phyloP scores from a whole-genome alignment of 2,329 filamentous ascomycete genomes.

The Aspergillus proliferans region DNA sequence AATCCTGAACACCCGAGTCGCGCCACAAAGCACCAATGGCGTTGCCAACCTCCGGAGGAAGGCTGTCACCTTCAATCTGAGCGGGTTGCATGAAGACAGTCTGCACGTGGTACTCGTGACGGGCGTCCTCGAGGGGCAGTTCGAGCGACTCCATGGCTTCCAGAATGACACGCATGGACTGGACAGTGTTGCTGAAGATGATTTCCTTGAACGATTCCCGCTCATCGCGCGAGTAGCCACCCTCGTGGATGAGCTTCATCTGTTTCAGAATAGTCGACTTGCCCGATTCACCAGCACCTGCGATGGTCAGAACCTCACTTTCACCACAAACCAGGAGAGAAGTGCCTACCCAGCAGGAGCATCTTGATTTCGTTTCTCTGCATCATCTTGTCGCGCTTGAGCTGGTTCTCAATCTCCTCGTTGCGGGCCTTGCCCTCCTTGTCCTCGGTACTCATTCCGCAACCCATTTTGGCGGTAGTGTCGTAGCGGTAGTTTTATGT shows the following conservation, averaged over 20 bases:
- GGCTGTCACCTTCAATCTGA: conserved; percentile 89
- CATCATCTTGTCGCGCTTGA: conserved; percentile 98
- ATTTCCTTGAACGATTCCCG: conserved; percentile 66
- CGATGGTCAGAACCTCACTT: conserved; percentile 8
- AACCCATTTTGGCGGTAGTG: conserved; percentile 75
- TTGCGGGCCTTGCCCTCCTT: conserved; percentile 99
- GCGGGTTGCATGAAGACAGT: conserved; percentile 98
- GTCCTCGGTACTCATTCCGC: conserved; percentile 99
- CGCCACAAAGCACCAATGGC: conserved; percentile 92
- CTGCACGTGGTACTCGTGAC: conserved; percentile 95
- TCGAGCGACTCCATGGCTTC: conserved; percentile 64
- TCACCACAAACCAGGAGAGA: not conserved
- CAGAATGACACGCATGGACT: conserved; percentile 64
- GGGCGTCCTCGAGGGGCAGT: conserved; percentile 81
- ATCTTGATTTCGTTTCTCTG: conserved; percentile 99
- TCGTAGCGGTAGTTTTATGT: not conserved
- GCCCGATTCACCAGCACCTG: conserved; percentile 95
- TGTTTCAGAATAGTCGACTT: conserved; percentile 94
- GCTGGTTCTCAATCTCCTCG: conserved; percentile 99
- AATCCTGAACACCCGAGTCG: conserved; percentile 85
- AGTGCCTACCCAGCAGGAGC: conserved; percentile 79
- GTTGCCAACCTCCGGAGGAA: conserved; percentile 88
- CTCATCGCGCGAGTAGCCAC: conserved; percentile 90
- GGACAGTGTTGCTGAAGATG: conserved; percentile 66
- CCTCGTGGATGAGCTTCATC: conserved; percentile 99